A percentile compares a stretch with the other conserved stretches of the same genome.
Conservation (phyloP, 192 early-diverging fungal species). For the Coemansia sp. region DNA sequence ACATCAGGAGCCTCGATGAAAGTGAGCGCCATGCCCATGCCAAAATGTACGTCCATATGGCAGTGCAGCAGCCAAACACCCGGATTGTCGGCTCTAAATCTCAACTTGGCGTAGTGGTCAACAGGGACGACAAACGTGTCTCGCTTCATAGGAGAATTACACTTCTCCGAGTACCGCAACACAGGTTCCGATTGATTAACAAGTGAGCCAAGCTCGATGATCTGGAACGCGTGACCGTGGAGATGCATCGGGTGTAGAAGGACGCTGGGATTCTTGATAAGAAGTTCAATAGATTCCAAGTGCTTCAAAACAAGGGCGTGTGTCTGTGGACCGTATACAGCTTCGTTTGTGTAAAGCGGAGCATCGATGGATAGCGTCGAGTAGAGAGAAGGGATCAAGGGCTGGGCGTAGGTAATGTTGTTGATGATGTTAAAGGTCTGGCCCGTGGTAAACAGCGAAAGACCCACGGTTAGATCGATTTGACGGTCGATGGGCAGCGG, state of each 20-base stretch:
- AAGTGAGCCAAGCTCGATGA: constrained; percentile 63
- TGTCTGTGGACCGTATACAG: constrained; percentile 66
- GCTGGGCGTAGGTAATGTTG: constrained; percentile 62
- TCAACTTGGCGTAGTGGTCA: constrained; percentile 64
- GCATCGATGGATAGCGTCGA: constrained; percentile 64
- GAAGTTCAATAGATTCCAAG: constrained; percentile 64
- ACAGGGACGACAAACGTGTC: constrained; percentile 71
- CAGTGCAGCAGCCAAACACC: constrained; percentile 86
- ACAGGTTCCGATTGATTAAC: not conserved
- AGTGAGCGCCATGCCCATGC: constrained; percentile 68
- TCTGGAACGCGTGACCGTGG: constrained; percentile 80
- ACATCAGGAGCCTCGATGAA: constrained; percentile 75
- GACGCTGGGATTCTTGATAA: constrained; percentile 68
- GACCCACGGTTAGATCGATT: constrained; percentile 37
- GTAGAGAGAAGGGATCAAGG: constrained; percentile 65
- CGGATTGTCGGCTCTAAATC: constrained; percentile 78
- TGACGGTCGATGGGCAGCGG: constrained; percentile 15
- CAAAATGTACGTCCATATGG: constrained; percentile 63
- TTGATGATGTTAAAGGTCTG: constrained; percentile 52
- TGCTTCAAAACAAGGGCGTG: constrained; percentile 64
- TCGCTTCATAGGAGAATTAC: constrained; percentile 57
- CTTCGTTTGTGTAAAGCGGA: constrained; percentile 43
- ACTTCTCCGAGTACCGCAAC: not conserved
- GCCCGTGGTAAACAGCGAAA: constrained; percentile 63
- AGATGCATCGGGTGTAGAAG: constrained; percentile 76